Conservation (phyloP, 1,284 basidiomycete genomes). For the Earliella scabrosa region DNA sequence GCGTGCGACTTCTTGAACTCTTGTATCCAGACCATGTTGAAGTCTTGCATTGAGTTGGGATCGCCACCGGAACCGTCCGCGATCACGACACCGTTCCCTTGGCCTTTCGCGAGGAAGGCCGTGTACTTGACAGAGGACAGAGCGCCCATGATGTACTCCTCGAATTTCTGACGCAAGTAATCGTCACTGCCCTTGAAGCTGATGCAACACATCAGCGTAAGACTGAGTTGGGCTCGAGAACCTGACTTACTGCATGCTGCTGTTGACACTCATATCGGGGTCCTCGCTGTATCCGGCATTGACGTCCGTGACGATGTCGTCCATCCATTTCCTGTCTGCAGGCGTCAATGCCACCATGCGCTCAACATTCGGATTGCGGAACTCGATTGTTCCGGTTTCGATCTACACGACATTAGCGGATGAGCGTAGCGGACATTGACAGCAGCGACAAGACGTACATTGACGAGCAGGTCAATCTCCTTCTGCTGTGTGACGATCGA, state of each 20-base stretch:
- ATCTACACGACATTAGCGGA: slow-evolving; percentile 50
- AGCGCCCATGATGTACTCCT: slow-evolving; percentile 84
- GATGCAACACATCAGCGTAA: too few relatives aligned
- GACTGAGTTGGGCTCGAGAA: neutral
- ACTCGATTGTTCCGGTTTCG: slow-evolving; percentile 85
- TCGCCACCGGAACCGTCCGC: slow-evolving; percentile 63
- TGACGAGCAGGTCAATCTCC: slow-evolving; percentile 91
- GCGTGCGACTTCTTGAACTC: slow-evolving; percentile 87
- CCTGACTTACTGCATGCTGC: slow-evolving; percentile 65
- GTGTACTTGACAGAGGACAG: slow-evolving; percentile 86
- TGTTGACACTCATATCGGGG: slow-evolving; percentile 45
- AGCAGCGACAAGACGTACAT: slow-evolving; percentile 54
- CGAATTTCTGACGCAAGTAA: slow-evolving; percentile 87
- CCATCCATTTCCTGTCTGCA: slow-evolving; percentile 97
- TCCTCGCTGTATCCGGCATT: slow-evolving; percentile 66
- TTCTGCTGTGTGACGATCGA: slow-evolving; percentile 94
- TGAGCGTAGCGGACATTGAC: neutral
- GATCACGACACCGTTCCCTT: slow-evolving; percentile 64
- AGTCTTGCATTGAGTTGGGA: slow-evolving; percentile 64
- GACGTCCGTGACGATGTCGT: slow-evolving; percentile 53
- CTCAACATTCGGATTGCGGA: slow-evolving; percentile 82
- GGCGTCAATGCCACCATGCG: slow-evolving; percentile 82
- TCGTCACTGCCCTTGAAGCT: slow-evolving; percentile 94
- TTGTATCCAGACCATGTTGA: slow-evolving; percentile 83
- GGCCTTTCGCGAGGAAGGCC: slow-evolving; percentile 76